Conservation (phyloP, 2,329 filamentous ascomycete genomes). For the Talaromyces sp. region DNA sequence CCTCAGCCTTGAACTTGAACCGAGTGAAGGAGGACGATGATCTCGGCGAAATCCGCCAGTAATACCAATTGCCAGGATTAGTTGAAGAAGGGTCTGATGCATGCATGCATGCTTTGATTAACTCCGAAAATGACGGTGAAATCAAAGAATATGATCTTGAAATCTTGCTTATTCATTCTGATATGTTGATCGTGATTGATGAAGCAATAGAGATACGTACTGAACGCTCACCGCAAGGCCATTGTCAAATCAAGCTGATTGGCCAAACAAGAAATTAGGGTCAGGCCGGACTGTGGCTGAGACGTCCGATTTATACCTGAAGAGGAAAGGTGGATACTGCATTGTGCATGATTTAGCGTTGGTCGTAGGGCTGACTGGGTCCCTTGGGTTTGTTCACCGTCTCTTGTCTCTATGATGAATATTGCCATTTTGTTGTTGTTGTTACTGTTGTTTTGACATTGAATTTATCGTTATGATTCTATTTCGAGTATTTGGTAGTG, state of each 20-base stretch:
- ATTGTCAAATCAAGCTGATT: not conserved
- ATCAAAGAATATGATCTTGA: not conserved
- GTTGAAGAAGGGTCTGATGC: too few species aligned
- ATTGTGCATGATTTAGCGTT: not conserved
- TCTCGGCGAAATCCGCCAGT: constrained; percentile 3
- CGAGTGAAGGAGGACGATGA: not conserved
- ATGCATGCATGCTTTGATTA: not conserved
- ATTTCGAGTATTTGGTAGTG: not conserved
- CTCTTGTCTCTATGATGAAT: not conserved
- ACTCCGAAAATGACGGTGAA: not conserved
- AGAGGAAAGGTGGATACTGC: not conserved
- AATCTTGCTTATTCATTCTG: too few species aligned
- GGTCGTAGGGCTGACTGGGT: constrained; percentile 13
- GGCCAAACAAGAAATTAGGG: constrained; percentile 1
- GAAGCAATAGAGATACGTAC: not conserved
- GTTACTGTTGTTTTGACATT: too few species aligned
- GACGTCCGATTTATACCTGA: not conserved
- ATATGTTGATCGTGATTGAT: not conserved
- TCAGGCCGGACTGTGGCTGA: constrained; percentile 14
- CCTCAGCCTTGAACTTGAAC: not conserved
- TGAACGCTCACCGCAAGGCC: constrained; percentile 5
- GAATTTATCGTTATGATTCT: not conserved
- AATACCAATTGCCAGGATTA: not conserved
- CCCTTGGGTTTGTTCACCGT: constrained; percentile 11
- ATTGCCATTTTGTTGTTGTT: not conserved